Base-by-base conservation (phyloP, 176 grass and related monocot genomes). In the Avena eriantha region DNA sequence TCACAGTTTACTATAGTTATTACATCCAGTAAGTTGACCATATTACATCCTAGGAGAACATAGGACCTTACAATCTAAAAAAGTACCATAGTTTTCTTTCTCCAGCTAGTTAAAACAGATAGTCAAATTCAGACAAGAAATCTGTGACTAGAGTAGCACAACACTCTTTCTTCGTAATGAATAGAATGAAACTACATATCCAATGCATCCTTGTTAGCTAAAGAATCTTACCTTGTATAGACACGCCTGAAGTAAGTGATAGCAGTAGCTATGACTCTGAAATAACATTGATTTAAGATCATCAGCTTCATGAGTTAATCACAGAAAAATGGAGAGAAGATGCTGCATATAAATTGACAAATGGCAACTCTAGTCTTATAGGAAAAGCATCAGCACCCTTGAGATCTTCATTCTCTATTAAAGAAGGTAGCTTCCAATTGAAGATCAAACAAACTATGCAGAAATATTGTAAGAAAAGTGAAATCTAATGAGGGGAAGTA, bases 251-350 rank as follows among this genome's bases (percentile, higher is more conserved):
- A 94, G 87, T 99, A 99, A 86, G 97, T 93, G 70, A 88, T 86
- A 85, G 97, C 94, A 19, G 97, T 99, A 84, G 97, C 97, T 72
- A 99, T 96, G 69, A 99, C 97, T 70, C 97, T 96, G 92, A 96
- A 94, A 92, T 47, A 75, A 83, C 24, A 90, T 74, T 24, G 63
- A 53, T 60, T 66, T 85, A 56, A 89, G 49, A 73, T 72, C 17
- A 72, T 74, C 66, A 80, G 71, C 24, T 19, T 43, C 59, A 64
- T 1, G 11, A 70, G 16, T 51, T 61, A 86, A 47, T 23, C 16
- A 22, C 33, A 73, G 57, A 82, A 23, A 80, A 77, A 29, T 19
- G 18, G 31, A 18, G 33, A 56, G 60, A 16, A 47, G 33, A 12
- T 31, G 68, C 0, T 69, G 0, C 3, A 53, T 67, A 36, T 43